Evolutionary conservation across 1,284 basidiomycete genomes (phyloP).

Genomic region (Takashimella koratensis): DNA sequence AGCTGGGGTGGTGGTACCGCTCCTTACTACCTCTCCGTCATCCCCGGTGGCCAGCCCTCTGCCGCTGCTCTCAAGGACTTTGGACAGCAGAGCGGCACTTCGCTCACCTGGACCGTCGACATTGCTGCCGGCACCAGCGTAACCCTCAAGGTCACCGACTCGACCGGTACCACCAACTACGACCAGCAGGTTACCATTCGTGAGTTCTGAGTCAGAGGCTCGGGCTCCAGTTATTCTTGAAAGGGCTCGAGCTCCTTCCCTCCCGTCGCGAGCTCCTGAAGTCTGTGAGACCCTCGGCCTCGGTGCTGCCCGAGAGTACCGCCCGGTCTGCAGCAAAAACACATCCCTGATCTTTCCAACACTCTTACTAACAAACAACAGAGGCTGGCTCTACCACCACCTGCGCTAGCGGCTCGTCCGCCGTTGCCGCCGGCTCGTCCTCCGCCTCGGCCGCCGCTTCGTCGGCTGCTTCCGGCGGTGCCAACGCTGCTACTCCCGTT

Average conservation of each 20-base stretch:
- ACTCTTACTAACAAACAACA: too few species aligned
- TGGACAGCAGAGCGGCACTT: conserved; percentile 46
- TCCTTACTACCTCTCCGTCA: conserved; percentile 65
- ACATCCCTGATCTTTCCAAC: too few species aligned
- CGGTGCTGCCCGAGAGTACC: background rate
- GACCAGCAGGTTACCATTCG: conserved; percentile 27
- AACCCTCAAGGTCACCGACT: conserved; percentile 37
- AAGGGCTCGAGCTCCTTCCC: too few species aligned
- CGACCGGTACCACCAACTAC: conserved; percentile 35
- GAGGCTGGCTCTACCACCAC: conserved; percentile 3
- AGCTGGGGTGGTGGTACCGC: conserved; percentile 57
- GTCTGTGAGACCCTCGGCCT: background rate
- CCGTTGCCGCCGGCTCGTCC: conserved; percentile 3
- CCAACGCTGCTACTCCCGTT: conserved; percentile 3
- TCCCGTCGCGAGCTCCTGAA: too few species aligned
- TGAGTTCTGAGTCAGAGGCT: conserved; percentile 14
- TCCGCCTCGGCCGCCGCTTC: conserved; percentile 9
- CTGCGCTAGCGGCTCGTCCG: conserved; percentile 4
- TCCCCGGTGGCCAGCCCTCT: conserved; percentile 64
- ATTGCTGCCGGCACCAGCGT: conserved; percentile 53
- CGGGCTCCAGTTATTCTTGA: background rate
- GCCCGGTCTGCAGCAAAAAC: too few species aligned
- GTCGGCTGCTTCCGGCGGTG: conserved; percentile 5
- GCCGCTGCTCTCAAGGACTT: conserved; percentile 20
- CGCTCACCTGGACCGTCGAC: conserved; percentile 63